Evolutionary conservation across 2,329 filamentous ascomycete genomes (phyloP), one percentile per base, ranked within the genome.

Genomic region (Diaporthe batatas): DNA sequence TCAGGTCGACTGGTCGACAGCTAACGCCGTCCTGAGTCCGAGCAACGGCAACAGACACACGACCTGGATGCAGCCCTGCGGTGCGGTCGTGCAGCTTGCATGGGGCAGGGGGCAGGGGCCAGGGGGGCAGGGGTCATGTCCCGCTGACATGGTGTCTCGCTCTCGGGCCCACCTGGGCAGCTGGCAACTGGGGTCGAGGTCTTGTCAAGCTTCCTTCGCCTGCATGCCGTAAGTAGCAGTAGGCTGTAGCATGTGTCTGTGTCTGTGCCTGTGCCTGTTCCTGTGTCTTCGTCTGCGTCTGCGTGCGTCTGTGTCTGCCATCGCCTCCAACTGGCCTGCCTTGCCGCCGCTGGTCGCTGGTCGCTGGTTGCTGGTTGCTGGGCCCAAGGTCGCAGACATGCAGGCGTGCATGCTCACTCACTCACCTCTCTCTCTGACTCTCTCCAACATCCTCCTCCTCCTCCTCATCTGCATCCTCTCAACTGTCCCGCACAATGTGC

Each of bases 121-220:
- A 29, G 29, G 29, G 44, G 59, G 59, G 36, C 59, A 51, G 59
- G 59, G 59, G 23, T 65, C 6, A 11, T 23, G 18, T 44, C 54
- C 36, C 54, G 67, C 53, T 70, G 53, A 58, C 67, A 57, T 32
- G 34, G 29, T 29, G 29, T 29, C 29, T 29, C 29, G 29, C 29
- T 29, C 29, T 29, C 29, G 42, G 64, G 67, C 54, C 67, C 54
- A 58, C 53, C 42, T 59, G 39, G 34, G 49, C 29, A 29, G 29
- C 29, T 34, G 34, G 49, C 29, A 29, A 5, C 29, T 34, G 67
- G 53, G 10, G 67, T 42, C 55, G 39, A 25, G 53, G 42, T 47
- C 49, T 36, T 68, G 39, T 68, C 67, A 58, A 49, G 55, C 54
- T 70, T 70, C 53, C 67, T 57, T 69, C 53, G 67, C 54, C 25